phyloP scores from a whole-genome alignment of 495 filamentous ascomycete species.

The Trichoderma gamsii region DNA sequence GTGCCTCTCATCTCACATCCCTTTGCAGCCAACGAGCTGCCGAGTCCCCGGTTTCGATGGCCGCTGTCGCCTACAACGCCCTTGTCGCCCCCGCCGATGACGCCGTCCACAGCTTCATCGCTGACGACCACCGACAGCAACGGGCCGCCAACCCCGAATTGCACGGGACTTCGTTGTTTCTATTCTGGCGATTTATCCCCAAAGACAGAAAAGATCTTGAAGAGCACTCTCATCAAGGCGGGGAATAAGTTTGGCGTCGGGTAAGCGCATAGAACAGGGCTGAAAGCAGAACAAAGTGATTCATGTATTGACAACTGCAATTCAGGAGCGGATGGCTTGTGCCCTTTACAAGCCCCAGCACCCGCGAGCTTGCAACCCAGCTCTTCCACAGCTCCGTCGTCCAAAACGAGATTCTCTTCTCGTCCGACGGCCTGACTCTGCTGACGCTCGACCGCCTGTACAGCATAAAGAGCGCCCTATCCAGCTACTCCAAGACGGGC shows the following conservation, averaged over 20 bases:
- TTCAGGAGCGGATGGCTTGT: constrained; percentile 37
- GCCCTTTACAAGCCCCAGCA: constrained; percentile 27
- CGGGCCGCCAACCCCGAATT: constrained; percentile 23
- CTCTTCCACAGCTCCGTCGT: constrained; percentile 58
- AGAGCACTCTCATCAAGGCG: constrained; percentile 37
- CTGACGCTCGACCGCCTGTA: constrained; percentile 66
- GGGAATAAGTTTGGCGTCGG: constrained; percentile 40
- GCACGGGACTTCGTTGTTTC: constrained; percentile 37
- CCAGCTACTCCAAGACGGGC: constrained; percentile 46
- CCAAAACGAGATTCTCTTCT: constrained; percentile 65
- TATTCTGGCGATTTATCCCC: constrained; percentile 28
- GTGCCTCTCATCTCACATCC: constrained; percentile 24
- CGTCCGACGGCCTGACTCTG: constrained; percentile 61
- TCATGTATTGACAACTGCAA: constrained; percentile 13
- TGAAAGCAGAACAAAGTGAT: neutral
- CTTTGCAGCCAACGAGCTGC: constrained; percentile 22
- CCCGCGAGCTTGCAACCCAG: constrained; percentile 40
- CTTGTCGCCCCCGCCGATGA: constrained; percentile 34
- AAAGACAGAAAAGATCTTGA: constrained; percentile 35
- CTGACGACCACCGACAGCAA: constrained; percentile 16
- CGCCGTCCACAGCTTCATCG: constrained; percentile 29
- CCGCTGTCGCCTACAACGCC: constrained; percentile 18
- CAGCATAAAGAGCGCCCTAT: constrained; percentile 62
- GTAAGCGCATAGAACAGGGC: constrained; percentile 20
- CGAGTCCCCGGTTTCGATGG: constrained; percentile 19